These are phyloP conservation scores for Eucalyptus lansdowneana DNA, from an alignment of 345 rosid genomes.

Conservation along the genomic window DNA sequence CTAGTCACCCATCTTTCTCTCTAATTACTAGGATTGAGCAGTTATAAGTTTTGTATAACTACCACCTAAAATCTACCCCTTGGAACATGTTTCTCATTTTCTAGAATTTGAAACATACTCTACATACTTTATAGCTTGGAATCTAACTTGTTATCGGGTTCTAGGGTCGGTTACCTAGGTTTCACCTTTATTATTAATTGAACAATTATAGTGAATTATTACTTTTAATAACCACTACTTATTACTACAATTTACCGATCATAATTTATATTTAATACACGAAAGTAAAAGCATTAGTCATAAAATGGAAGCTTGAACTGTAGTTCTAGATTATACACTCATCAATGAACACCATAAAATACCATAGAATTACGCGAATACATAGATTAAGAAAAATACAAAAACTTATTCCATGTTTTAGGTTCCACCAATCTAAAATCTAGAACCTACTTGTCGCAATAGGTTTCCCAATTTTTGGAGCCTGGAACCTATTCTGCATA, in stretches of 20 bases:
- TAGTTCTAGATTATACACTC: fast-evolving
- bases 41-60: too few species aligned
- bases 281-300: fast-evolving
- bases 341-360: fast-evolving
- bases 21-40: too few species aligned
- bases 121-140: fast-evolving
- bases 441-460: too few species aligned
- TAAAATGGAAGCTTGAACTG: fast-evolving
- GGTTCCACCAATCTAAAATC: too few species aligned
- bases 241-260: fast-evolving
- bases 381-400: too few species aligned
- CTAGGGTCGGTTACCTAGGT: fast-evolving
- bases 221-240: too few species aligned
- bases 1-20: not conserved
- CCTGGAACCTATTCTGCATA: fast-evolving
- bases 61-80: fast-evolving
- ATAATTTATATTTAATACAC: too few species aligned
- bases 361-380: fast-evolving
- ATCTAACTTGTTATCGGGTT: fast-evolving
- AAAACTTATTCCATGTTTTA: fast-evolving
- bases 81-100: too few species aligned
- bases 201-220: too few species aligned
- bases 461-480: fast-evolving
- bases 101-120: fast-evolving
- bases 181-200: too few species aligned